Base-by-base conservation (phyloP, 163 green algal species). In the Chlamydomonas reinhardtii region DNA sequence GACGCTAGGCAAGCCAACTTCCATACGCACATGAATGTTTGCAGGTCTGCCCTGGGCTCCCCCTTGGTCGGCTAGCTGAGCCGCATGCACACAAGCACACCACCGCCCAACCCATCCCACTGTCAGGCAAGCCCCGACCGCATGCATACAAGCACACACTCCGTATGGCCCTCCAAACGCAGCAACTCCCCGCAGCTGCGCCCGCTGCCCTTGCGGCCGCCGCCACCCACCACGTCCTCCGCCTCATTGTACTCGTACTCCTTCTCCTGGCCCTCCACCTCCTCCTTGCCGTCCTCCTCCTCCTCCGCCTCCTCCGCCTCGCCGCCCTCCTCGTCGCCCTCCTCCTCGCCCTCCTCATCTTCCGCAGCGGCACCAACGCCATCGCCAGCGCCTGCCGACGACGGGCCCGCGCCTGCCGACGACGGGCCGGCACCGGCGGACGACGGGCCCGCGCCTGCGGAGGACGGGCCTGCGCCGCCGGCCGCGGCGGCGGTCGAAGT, bases 301-400 rank as follows among this genome's bases (percentile, higher is more conserved):
- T 96, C 86, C 35, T 90, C 93, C 35, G 74, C 84, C 75, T 95
- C 93, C 68, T 96, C 93, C 48, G 17, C 48, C 11, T 14, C 48
- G 48, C 48, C 48, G 76, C 95, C 93, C 76, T 89, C 83, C 31
- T 73, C 73, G 25, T 86, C 74, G 56, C 88, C 76, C 24, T 34
- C 71, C 66, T 39, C 68, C 68, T 80, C 78, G 66, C n/a, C 89
- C 35, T 76, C 66, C 11, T 52, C 78, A 4, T 65, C 61, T 34
- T 64, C 43, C 17, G 52, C 34, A 1, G 8, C 70, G 77, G 76
- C 52, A 3, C 61, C 61, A 12, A 19, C 24, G 24, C 19, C 61
- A 9, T 64, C 56, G 56, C 56, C 56, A 34, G 78, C 34, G 64
- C 62, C 37, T 3, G 27, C 35, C 27, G 59, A 27, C 2, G 59